Evolutionary conservation across 768 basidiomycete species (phyloP).

Genomic region (Symmetrospora coprosmae): DNA sequence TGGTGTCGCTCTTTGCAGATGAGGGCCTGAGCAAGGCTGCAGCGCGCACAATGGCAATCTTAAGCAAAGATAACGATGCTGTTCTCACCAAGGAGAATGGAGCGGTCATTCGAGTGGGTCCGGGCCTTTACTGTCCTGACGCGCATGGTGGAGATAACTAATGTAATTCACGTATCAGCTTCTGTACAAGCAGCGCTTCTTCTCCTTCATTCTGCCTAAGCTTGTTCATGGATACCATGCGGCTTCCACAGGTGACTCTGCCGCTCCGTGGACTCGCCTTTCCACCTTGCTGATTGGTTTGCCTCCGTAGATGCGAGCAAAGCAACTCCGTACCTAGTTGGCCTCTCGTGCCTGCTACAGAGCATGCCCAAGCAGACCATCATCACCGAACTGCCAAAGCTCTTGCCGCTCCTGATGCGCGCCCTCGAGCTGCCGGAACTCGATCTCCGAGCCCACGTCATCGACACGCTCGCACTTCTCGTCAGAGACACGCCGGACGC

Average conservation of each 20-base stretch:
- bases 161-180: slow-evolving; percentile 33
- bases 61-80: slow-evolving; percentile 48
- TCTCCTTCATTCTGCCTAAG: slow-evolving; percentile 55
- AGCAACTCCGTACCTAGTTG: slow-evolving; percentile 63
- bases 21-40: slow-evolving; percentile 53
- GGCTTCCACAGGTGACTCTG: not conserved
- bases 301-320: slow-evolving; percentile 41
- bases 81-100: slow-evolving; percentile 63
- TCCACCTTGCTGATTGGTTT: not conserved
- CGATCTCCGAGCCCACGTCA: slow-evolving; percentile 60
- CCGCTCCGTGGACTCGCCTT: not conserved
- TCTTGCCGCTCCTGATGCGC: slow-evolving; percentile 74
- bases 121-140: not conserved
- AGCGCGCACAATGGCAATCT: slow-evolving; percentile 57
- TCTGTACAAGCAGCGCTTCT: slow-evolving; percentile 44
- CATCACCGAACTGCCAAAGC: slow-evolving; percentile 54
- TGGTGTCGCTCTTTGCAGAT: slow-evolving; percentile 62
- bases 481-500: slow-evolving; percentile 44
- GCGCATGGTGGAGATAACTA: not conserved
- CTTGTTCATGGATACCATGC: slow-evolving; percentile 54
- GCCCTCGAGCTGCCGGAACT: slow-evolving; percentile 64
- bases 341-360: slow-evolving; percentile 64
- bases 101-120: slow-evolving; percentile 57
- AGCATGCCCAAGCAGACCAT: slow-evolving; percentile 65
- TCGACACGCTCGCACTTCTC: slow-evolving; percentile 60